These are phyloP conservation scores for Chernovozyma sophiae-reginae DNA, from an alignment of 1,139 yeast genomes.

Conservation along the genomic window DNA sequence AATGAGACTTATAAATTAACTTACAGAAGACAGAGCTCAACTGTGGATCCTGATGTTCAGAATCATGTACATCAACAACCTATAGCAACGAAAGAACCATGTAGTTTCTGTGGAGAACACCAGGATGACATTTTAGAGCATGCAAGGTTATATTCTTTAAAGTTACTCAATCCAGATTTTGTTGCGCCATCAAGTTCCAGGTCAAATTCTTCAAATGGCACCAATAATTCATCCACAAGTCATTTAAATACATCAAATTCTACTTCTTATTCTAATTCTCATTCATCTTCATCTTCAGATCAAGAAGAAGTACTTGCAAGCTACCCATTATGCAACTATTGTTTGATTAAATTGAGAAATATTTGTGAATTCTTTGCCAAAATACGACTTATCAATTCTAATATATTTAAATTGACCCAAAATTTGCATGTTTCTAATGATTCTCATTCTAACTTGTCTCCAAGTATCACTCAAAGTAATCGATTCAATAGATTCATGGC, in stretches of 20 bases:
- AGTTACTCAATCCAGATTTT: slow-evolving; percentile 29
- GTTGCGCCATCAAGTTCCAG: not conserved
- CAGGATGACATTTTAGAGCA: slow-evolving; percentile 69
- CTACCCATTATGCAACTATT: slow-evolving; percentile 81
- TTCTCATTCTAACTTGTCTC: slow-evolving; percentile 1
- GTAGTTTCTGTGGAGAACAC: slow-evolving; percentile 79
- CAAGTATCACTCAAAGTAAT: slow-evolving; percentile 3
- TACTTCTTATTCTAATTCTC: slow-evolving; percentile 1
- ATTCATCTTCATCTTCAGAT: slow-evolving; percentile 3
- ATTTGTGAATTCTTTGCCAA: slow-evolving; percentile 77
- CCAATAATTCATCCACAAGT: slow-evolving; percentile 8
- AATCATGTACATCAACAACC: slow-evolving; percentile 30
- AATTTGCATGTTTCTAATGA: not conserved
- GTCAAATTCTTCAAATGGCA: slow-evolving; percentile 5
- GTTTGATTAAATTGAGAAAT: slow-evolving; percentile 73
- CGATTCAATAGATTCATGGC: slow-evolving; percentile 6
- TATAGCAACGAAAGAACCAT: slow-evolving; percentile 68
- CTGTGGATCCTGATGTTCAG: not conserved
- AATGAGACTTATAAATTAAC: slow-evolving; percentile 61
- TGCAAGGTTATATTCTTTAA: slow-evolving; percentile 70
- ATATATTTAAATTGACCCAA: slow-evolving; percentile 36
- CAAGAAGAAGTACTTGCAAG: slow-evolving; percentile 28
- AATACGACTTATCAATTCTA: slow-evolving; percentile 57
- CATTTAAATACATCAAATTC: slow-evolving; percentile 9
- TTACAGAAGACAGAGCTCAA: slow-evolving; percentile 14